Evolutionary conservation across 371 early-diverging fungal species (phyloP).

Genomic region (Circinella umbellata): DNA sequence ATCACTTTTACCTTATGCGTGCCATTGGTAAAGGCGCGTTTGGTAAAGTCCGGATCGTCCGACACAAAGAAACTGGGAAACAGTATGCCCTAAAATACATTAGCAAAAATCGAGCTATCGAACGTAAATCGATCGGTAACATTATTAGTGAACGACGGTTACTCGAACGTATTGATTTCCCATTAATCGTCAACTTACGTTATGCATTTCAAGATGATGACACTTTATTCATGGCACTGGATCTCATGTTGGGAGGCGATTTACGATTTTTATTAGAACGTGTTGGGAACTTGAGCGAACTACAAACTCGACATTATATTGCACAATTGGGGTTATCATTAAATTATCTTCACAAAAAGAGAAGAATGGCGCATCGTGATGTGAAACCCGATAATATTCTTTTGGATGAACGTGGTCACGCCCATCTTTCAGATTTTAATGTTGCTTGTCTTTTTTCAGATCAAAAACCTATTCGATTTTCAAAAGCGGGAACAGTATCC

Average conservation of each 20-base stretch:
- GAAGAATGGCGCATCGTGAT: constrained; percentile 78
- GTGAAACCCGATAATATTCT: constrained; percentile 94
- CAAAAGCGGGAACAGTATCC: constrained; percentile 80
- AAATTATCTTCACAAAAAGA: constrained; percentile 67
- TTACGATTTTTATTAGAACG: constrained; percentile 80
- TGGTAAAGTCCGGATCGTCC: constrained; percentile 86
- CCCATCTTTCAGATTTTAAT: constrained; percentile 91
- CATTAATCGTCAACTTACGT: constrained; percentile 71
- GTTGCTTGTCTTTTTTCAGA: constrained; percentile 71
- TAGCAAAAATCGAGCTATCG: constrained; percentile 62
- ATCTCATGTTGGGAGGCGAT: constrained; percentile 90
- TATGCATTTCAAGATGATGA: constrained; percentile 88
- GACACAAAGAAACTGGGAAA: constrained; percentile 73
- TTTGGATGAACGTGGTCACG: constrained; percentile 85
- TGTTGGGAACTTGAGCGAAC: constrained; percentile 65
- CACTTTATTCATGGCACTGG: constrained; percentile 82
- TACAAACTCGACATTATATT: constrained; percentile 79
- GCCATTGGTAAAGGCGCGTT: constrained; percentile 80
- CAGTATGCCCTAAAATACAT: constrained; percentile 70
- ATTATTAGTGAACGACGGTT: constrained; percentile 64
- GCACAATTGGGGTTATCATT: constrained; percentile 78
- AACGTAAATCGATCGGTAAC: constrained; percentile 60
- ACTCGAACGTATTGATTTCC: constrained; percentile 55
- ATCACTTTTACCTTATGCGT: constrained; percentile 72
- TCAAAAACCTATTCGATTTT: constrained; percentile 57